These are phyloP conservation scores for Chaetomidium leptoderma DNA, from an alignment of 495 filamentous ascomycete genomes.

Conservation along the genomic window DNA sequence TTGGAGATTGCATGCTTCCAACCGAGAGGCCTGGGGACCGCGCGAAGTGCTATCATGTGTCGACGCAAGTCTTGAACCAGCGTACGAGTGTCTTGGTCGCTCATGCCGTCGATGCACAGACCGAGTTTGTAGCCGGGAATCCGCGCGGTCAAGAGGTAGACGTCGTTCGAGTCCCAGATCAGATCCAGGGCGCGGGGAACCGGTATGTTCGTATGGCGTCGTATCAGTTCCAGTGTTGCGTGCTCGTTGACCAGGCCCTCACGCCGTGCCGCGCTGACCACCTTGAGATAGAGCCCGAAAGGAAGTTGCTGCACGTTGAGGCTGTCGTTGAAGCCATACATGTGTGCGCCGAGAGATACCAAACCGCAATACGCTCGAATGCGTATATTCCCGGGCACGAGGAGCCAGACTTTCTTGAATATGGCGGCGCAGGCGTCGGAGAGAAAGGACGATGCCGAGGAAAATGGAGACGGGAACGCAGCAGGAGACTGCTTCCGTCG, in stretches of 20 bases:
- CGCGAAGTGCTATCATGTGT: not conserved
- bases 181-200: not conserved
- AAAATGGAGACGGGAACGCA: not conserved
- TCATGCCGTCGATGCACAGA: not conserved
- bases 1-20: not conserved
- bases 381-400: not conserved
- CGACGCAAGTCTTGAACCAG: not conserved
- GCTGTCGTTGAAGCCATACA: not conserved
- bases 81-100: not conserved
- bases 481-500: not conserved
- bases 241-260: constrained; percentile 1
- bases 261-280: not conserved
- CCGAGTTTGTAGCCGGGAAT: not conserved
- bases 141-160: not conserved
- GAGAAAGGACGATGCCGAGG: not conserved
- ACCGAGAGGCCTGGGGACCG: not conserved
- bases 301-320: not conserved
- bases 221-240: not conserved
- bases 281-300: constrained; percentile 1
- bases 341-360: not conserved
- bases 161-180: not conserved
- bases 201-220: not conserved
- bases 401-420: not conserved
- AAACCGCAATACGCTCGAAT: not conserved
- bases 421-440: not conserved